Evolutionary conservation across 1,284 basidiomycete genomes (phyloP).

Genomic region (Cryptococcus sp.): DNA sequence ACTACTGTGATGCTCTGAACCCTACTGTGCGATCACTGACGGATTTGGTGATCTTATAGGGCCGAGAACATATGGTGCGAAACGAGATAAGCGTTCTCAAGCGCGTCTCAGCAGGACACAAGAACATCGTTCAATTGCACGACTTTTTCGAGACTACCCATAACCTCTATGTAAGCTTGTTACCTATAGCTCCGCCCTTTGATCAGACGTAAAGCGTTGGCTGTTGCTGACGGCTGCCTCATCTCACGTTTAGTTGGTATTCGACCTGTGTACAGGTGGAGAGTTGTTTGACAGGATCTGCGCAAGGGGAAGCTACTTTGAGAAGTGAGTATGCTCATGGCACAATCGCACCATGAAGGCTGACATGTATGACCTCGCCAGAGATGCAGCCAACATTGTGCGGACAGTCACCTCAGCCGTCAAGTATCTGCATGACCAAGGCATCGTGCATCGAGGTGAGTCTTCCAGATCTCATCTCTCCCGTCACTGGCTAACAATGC

Average conservation of each 20-base stretch:
- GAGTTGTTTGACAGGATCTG: conserved; percentile 99
- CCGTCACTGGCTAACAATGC: background rate
- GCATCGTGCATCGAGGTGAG: conserved; percentile 91
- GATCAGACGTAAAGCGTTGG: background rate
- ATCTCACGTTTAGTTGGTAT: conserved; percentile 63
- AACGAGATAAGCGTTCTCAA: conserved; percentile 98
- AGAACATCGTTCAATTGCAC: conserved; percentile 85
- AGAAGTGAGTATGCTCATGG: conserved; percentile 62
- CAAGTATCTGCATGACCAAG: conserved; percentile 86
- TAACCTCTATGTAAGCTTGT: conserved; percentile 68
- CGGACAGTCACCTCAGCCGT: conserved; percentile 85
- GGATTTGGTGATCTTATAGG: conserved; percentile 52
- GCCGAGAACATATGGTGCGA: conserved; percentile 85
- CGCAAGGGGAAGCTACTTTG: conserved; percentile 94
- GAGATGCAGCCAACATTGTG: conserved; percentile 87
- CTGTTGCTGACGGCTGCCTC: conserved; percentile 26
- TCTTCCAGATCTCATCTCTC: conserved; percentile 1
- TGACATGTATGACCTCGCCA: conserved; percentile 39
- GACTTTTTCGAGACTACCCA: conserved; percentile 99
- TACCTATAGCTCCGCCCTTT: background rate
- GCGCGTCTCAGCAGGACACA: conserved; percentile 85
- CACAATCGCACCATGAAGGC: background rate
- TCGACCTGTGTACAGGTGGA: conserved; percentile 95
- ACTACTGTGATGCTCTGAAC: background rate
- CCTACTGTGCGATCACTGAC: background rate